phyloP scores from a whole-genome alignment of 305 asterid species.

The Solanum hybrid region DNA sequence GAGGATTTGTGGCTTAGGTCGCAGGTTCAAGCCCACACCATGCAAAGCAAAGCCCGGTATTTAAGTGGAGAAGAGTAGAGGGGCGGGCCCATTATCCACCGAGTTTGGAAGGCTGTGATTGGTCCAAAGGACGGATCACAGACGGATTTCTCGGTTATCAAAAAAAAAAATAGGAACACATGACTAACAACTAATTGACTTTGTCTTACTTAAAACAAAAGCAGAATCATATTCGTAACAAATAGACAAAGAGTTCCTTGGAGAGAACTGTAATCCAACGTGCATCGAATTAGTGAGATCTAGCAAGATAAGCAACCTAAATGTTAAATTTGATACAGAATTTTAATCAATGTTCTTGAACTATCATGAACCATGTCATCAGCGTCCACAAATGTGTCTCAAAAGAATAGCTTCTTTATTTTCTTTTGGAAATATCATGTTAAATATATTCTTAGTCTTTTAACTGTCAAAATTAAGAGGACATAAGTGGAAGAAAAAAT shows the following conservation, averaged over 20 bases:
- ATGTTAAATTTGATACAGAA: neutral
- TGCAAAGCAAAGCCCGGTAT: no score
- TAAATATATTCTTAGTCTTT: neutral
- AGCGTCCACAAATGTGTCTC: neutral
- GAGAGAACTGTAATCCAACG: neutral
- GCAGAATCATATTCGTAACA: neutral
- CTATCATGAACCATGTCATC: neutral
- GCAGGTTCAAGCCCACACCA: no score
- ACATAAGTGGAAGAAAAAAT: neutral
- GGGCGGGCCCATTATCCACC: no score
- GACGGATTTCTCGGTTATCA: no score
- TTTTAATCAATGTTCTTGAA: neutral
- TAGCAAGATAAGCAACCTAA: neutral
- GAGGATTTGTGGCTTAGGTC: no score
- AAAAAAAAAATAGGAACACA: neutral
- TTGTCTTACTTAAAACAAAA: neutral
- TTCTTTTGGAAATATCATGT: neutral
- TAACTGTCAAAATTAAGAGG: neutral
- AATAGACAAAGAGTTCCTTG: neutral
- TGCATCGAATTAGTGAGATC: neutral
- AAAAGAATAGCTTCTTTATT: neutral
- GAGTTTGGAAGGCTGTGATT: no score
- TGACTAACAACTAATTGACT: neutral
- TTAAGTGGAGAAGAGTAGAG: no score
- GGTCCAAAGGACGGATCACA: no score